Percentiles rank a stretch among this genome's conserved stretches.
These are phyloP conservation scores for Nakazawaea wyomingensis DNA, from an alignment of 805 yeast genomes.

Conservation along the genomic window DNA sequence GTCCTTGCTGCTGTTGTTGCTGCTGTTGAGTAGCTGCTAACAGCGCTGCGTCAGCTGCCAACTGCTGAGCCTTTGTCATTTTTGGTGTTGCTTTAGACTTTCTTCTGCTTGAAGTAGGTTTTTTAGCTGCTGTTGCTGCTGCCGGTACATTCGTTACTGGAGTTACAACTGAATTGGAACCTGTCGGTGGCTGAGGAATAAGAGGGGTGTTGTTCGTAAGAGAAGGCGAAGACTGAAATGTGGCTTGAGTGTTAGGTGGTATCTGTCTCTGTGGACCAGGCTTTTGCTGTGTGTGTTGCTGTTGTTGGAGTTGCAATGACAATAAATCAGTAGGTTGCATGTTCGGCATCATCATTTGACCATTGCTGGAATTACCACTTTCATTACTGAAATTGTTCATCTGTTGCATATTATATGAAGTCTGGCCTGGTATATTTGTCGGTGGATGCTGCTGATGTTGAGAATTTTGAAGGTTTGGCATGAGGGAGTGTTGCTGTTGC, in stretches of 20 bases:
- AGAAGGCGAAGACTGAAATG: not conserved
- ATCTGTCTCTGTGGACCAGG: conserved; percentile 29
- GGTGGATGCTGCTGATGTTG: conserved; percentile 10
- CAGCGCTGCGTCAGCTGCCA: conserved; percentile 12
- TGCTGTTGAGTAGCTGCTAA: conserved; percentile 3
- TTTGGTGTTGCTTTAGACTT: conserved; percentile 17
- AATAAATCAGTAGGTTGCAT: conserved; percentile 4
- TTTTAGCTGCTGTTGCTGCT: conserved; percentile 15
- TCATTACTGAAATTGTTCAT: conserved; percentile 1
- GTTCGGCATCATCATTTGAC: conserved; percentile 10
- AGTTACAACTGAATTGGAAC: conserved; percentile 11
- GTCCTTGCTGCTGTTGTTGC: conserved; percentile 12
- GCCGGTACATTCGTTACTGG: conserved; percentile 9
- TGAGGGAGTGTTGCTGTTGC: conserved; percentile 20
- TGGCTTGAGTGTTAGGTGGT: conserved; percentile 4
- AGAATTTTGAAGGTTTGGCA: conserved; percentile 13
- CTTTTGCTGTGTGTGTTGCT: conserved; percentile 15
- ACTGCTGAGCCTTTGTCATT: conserved; percentile 10
- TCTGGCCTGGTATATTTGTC: not conserved
- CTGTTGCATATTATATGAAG: conserved; percentile 1
- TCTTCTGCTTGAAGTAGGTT: conserved; percentile 19
- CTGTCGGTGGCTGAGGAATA: not conserved
- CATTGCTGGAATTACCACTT: not conserved
- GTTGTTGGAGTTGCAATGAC: conserved; percentile 15
- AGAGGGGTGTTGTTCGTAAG: conserved; percentile 2